Conservation (phyloP, 257 asterid genomes). For the Solanum bulbocastanum region DNA sequence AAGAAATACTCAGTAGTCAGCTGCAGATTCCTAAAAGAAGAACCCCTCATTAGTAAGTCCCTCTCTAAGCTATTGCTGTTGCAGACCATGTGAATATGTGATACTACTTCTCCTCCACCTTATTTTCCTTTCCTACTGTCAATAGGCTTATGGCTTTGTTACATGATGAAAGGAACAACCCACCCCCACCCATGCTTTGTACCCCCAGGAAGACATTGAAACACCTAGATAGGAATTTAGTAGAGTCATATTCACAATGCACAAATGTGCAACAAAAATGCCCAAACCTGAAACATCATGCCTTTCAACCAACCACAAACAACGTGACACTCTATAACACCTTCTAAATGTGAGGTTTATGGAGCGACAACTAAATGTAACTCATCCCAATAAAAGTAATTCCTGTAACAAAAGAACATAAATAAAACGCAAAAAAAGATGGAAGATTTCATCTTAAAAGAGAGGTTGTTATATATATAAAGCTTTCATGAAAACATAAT, state of each 20-base stretch:
- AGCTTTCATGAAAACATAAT: neutral
- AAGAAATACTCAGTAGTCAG: neutral
- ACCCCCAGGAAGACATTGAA: neutral
- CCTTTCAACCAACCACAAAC: neutral
- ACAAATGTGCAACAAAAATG: neutral
- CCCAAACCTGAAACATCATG: neutral
- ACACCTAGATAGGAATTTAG: neutral
- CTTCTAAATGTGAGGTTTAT: neutral
- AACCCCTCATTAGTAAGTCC: neutral
- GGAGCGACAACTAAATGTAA: neutral
- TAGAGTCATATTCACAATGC: neutral
- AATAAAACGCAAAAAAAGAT: too few species aligned
- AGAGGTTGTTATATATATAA: too few species aligned
- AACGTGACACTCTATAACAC: neutral
- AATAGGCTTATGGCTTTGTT: neutral
- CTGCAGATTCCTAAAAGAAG: neutral
- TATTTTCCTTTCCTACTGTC: neutral
- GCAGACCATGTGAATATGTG: neutral
- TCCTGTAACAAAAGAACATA: neutral
- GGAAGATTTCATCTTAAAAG: neutral
- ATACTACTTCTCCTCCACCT: neutral
- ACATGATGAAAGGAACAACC: neutral
- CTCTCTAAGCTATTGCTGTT: neutral
- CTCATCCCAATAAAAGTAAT: neutral
- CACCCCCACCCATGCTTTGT: neutral